These are phyloP conservation scores for Auxenochlorella pyrenoidosa DNA, from an alignment of 139 green algal species.

Conservation along the genomic window DNA sequence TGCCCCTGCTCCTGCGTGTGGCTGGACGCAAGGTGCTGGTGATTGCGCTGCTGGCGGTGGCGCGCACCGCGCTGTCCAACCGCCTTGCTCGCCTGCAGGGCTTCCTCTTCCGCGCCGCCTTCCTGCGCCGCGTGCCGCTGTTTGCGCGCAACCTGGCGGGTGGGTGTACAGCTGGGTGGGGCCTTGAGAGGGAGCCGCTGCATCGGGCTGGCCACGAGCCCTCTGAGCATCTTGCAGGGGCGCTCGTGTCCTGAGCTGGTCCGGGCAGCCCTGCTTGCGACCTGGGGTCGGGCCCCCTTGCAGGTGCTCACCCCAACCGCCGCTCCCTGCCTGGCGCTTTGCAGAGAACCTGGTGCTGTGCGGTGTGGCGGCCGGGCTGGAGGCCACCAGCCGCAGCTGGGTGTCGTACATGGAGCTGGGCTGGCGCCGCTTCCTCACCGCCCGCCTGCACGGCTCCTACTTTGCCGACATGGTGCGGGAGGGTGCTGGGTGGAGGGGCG, in stretches of 20 bases:
- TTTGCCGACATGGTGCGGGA: constrained; percentile 70
- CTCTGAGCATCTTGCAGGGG: not conserved
- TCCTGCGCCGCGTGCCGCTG: constrained; percentile 68
- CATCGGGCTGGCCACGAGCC: not conserved
- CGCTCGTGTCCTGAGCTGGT: not conserved
- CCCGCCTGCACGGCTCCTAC: constrained; percentile 64
- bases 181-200: not conserved
- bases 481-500: not conserved
- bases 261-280: not conserved
- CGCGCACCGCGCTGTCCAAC: constrained; percentile 72
- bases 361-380: constrained; percentile 54
- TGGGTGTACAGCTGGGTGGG: not conserved
- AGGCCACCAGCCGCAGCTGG: constrained; percentile 59
- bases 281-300: too few species aligned
- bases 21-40: constrained; percentile 39
- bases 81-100: constrained; percentile 74
- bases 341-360: constrained; percentile 76
- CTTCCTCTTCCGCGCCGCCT: constrained; percentile 76
- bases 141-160: constrained; percentile 66
- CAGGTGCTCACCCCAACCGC: not conserved
- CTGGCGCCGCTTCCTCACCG: constrained; percentile 68
- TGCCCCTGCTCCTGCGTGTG: constrained; percentile 56
- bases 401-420: constrained; percentile 57
- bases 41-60: constrained; percentile 27
- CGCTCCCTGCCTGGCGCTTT: not conserved